Evolutionary conservation across 352 stramenopile species (phyloP), one percentile per base, ranked within the genome.

Genomic region (Pythium angustatum): DNA sequence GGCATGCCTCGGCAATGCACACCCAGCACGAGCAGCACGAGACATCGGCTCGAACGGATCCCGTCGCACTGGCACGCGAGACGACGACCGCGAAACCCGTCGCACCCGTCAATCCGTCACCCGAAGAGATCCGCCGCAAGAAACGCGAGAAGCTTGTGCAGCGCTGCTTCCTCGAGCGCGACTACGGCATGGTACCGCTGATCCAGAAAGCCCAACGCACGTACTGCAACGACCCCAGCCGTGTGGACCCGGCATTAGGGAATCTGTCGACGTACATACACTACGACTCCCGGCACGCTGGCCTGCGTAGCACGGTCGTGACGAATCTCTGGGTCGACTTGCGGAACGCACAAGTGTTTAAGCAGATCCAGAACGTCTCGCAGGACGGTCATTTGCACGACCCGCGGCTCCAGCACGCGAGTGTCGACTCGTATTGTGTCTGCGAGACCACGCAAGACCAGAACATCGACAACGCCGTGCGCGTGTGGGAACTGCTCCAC

Each of bases 291-390:
- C 7, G 14, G 3, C 22, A n/a, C 34, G 75, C 69, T 10, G 71
- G 61, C 0, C 62, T 87, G 12, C 45, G 34, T 0, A 67, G 49
- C 30, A 68, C 76, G 15, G 67, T 73, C 28, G 75, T 85, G 45
- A 54, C 71, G 36, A 82, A 89, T 43, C 52, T 91, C 19, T 76
- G 73, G 62, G 34, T 90, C 21, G 77, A 91, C 54, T 50, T 91
- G 22, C 44, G 64, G 4, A 50, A 34, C 26, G 73, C 75, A 0
- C 30, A 72, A 2, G 60, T 72, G 10, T 40, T 66, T 15, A 43
- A 51, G 14, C 64, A 58, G 24, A 77, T 80, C 52, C n/a, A 51
- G 2, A 58, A 67, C 26, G 22, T 77, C n/a, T 58, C 69, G 11
- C 45, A 70, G 63, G 59, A 75, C 48, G 56, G 77, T 59, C 59